phyloP scores from a whole-genome alignment of 305 asterid species.

The Salvia sclarea region DNA sequence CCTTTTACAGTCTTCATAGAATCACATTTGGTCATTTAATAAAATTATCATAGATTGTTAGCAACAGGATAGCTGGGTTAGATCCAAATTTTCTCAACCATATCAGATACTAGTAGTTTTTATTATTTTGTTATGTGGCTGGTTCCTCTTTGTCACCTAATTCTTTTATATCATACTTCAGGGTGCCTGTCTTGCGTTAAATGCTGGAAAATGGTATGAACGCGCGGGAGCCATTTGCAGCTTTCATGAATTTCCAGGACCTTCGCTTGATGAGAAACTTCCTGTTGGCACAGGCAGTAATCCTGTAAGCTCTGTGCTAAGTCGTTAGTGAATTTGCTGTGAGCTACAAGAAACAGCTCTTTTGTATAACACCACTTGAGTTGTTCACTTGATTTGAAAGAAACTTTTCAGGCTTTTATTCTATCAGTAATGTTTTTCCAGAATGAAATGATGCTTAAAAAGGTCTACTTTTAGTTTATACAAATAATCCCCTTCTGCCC shows the following conservation, averaged over 20 bases:
- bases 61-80: constrained; percentile 14
- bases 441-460: constrained; percentile 17
- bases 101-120: constrained; percentile 22
- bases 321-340: constrained; percentile 10
- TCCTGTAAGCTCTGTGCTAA: constrained; percentile 74
- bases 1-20: constrained; percentile 8
- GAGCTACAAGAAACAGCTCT: background rate
- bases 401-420: constrained; percentile 20
- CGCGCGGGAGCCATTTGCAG: constrained; percentile 65
- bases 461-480: constrained; percentile 10
- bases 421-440: background rate
- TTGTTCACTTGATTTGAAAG: constrained; percentile 2
- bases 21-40: constrained; percentile 6
- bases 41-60: constrained; percentile 24
- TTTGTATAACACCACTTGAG: constrained; percentile 20
- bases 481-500: background rate
- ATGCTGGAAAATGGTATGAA: constrained; percentile 82
- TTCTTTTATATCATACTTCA: constrained; percentile 40
- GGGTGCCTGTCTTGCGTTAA: constrained; percentile 94
- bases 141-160: constrained; percentile 34
- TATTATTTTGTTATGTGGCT: constrained; percentile 23
- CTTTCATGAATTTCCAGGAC: constrained; percentile 67
- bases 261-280: constrained; percentile 77
- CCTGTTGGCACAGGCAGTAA: constrained; percentile 99
- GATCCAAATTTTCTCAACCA: constrained; percentile 19